Base-by-base conservation (phyloP, 2,329 filamentous ascomycete genomes). In the Coniochaeta sp. region DNA sequence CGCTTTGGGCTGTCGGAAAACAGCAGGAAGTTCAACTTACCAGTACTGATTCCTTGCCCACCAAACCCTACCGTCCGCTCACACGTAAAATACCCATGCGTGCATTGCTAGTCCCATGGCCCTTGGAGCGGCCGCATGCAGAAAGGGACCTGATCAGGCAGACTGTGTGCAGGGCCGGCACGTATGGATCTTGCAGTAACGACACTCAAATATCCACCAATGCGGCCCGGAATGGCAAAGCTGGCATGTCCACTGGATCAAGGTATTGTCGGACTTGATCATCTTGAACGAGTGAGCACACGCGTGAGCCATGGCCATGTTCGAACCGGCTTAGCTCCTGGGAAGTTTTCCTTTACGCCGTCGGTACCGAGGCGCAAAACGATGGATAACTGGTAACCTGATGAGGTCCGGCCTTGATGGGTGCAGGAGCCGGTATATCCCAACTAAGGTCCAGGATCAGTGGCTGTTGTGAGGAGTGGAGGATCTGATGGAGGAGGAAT, bases 151-250 rank as follows among this genome's bases (percentile, higher is more conserved):
- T 34, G 22, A 12, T 65, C 60, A 79, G 66, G 72, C 74, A 61
- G 70, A 76, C 62, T 82, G 76, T 55, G 79, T 78, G 70, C 86
- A 89, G 28, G 78, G 73, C 58, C 84, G 78, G 71, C 86, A 89
- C 33, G 82, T 79, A 73, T 88, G 85, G 58, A 87, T 74, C 71
- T 86, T 85, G 81, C 87, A 89, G 70, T 87, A 87, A 63, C 80
- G 77, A 74, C 87, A 89, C 71, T 89, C 84, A 64, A 82, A 89
- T 67, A 89, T 89, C 73, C 81, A 82, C 83, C 85, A 88, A 72
- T 86, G 82, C 58, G 85, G 85, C 1, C 85, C 86, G 1, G 81
- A 82, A 62, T 84, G 81, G 70, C 86, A 89, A 67, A 86, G 74
- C 62, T 82, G 79, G 76, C 87, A 89, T 58, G 79, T 78, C 85